Base-by-base conservation (phyloP, 2,329 filamentous ascomycete species). In the Sclerotinia spermophila region DNA sequence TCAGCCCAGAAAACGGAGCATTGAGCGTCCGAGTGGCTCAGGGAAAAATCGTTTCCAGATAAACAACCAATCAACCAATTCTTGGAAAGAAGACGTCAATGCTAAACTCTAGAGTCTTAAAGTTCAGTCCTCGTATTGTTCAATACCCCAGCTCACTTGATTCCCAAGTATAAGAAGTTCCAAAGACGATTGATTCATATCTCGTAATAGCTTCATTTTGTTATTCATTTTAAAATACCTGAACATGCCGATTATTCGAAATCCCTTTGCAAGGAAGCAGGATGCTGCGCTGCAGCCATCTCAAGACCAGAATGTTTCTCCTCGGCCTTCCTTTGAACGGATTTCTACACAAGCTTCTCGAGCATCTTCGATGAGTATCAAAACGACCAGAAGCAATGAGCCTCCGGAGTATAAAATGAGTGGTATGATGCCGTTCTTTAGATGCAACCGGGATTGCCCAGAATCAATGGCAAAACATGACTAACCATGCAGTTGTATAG, bases 341-440 rank as follows among this genome's bases (percentile, higher is more conserved):
- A 86, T 89, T 72, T 86, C 90, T 75, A 89, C 86, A 1, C 83
- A 87, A 68, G 87, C 87, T 24, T 89, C 87, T 74, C 88, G 86
- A 80, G 83, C 88, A 30, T 87, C 88, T 48, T 83, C 86, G 59
- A 81, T 91, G 78, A 90, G 86, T 77, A 85, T 90, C 69, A 85
- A 85, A 75, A 89, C 86, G 78, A 84, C 83, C 76, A 86, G 82
- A 77, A 87, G 88, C 79, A 83, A 84, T 68, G 89, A 92, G 75
- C 90, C 85, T 48, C 88, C 87, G 74, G 91, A 93, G 80, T 93
- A 93, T 82, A 92, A 93, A 82, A 86, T 94, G 86, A 92, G 90
- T 81, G 91, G 91, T 93, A 86, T 78, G 88, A 69, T 53, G n/a
- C 45, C 27, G 30, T 44, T 42, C 27, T 35, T 65, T 33, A 48